phyloP scores from a whole-genome alignment of 805 yeast species.

The Ogataea pini region DNA sequence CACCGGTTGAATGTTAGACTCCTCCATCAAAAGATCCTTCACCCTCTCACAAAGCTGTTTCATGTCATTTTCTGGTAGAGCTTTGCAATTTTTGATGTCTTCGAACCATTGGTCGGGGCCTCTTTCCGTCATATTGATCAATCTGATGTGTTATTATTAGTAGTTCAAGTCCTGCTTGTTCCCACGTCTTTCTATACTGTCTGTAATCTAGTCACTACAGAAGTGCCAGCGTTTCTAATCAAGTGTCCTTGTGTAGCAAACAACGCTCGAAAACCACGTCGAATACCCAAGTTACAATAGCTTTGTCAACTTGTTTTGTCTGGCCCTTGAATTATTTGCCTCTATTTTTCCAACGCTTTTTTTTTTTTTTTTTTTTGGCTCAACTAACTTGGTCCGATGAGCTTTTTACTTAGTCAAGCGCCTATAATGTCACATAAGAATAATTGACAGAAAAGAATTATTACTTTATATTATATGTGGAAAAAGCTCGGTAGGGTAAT shows the following conservation, averaged over 20 bases:
- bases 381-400: too few relatives aligned
- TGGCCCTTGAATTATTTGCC: not conserved
- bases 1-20: conserved; percentile 91
- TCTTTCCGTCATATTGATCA: conserved; percentile 53
- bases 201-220: not conserved
- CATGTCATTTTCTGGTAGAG: conserved; percentile 90
- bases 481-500: not conserved
- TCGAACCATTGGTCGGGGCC: conserved; percentile 98
- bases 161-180: conserved; percentile 5
- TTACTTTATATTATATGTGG: not conserved
- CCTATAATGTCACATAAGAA: not conserved
- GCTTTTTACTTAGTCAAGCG: not conserved
- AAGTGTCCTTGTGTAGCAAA: conserved; percentile 3
- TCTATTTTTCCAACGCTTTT: conserved; percentile 2
- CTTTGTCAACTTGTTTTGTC: not conserved
- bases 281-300: not conserved
- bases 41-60: conserved; percentile 94
- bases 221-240: not conserved
- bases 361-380: not conserved
- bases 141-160: not conserved
- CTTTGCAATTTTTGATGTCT: conserved; percentile 85
- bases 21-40: conserved; percentile 93
- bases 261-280: not conserved
- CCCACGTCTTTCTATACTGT: conserved; percentile 4
- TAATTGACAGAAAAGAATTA: conserved; percentile 1